Percentiles rank a stretch among this genome's conserved stretches.
Conservation (phyloP, 2,329 filamentous ascomycete species). For the Calonectria crousiana region DNA sequence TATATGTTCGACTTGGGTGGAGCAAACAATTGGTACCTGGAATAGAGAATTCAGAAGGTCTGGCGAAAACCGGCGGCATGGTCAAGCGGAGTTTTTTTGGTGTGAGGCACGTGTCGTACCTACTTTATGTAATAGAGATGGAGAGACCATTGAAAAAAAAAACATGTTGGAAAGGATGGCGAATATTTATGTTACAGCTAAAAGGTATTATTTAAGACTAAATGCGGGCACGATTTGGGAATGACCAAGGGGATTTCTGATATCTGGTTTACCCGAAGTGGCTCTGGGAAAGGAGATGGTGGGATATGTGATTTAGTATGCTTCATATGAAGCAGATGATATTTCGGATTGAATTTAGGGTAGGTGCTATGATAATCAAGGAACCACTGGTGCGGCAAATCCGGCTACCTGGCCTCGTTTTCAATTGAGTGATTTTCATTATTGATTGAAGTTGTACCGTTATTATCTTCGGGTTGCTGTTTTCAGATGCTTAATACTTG, state of each 20-base stretch:
- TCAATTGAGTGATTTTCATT: not conserved
- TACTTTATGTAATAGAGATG: constrained; percentile 26
- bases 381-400: not conserved
- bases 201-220: constrained; percentile 4
- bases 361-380: not conserved
- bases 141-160: constrained; percentile 20
- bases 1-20: constrained; percentile 35
- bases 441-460: no score
- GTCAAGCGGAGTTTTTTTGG: constrained; percentile 34
- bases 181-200: constrained; percentile 10
- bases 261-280: not conserved
- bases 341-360: not conserved
- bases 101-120: constrained; percentile 26
- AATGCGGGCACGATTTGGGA: not conserved
- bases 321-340: not conserved
- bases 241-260: not conserved
- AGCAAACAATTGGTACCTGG: constrained; percentile 26
- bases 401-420: not conserved
- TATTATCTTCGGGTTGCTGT: not conserved
- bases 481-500: not conserved
- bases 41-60: constrained; percentile 31
- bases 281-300: not conserved
- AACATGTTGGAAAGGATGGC: constrained; percentile 1
- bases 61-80: constrained; percentile 25
- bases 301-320: not conserved